Evolutionary conservation across 768 basidiomycete species (phyloP).

Genomic region (Kockovaella imperatae): DNA sequence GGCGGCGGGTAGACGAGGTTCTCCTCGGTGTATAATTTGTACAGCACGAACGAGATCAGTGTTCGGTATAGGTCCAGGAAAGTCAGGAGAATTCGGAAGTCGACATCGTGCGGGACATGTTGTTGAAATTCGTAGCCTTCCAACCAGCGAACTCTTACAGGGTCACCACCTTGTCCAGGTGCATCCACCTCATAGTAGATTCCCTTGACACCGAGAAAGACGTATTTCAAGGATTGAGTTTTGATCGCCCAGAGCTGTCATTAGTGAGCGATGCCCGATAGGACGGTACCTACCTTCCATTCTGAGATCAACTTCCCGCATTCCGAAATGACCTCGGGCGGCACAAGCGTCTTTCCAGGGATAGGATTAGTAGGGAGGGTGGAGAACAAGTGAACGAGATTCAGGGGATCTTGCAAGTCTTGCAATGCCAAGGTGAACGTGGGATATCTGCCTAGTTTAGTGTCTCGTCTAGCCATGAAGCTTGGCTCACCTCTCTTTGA

Average conservation of each 20-base stretch:
- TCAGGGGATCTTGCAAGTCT: slow-evolving; percentile 94
- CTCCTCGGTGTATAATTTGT: slow-evolving; percentile 93
- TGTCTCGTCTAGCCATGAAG: neutral
- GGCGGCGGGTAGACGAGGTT: slow-evolving; percentile 94
- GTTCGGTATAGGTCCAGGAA: slow-evolving; percentile 98
- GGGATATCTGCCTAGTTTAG: slow-evolving; percentile 61
- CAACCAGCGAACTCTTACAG: slow-evolving; percentile 72
- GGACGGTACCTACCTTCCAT: slow-evolving; percentile 52
- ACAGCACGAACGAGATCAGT: slow-evolving; percentile 86
- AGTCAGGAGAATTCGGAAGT: slow-evolving; percentile 94
- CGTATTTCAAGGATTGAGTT: slow-evolving; percentile 70
- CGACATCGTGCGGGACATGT: slow-evolving; percentile 86
- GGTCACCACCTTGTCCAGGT: slow-evolving; percentile 62
- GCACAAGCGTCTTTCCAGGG: slow-evolving; percentile 49
- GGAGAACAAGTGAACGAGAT: slow-evolving; percentile 88
- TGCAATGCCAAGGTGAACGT: slow-evolving; percentile 91
- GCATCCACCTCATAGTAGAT: slow-evolving; percentile 96
- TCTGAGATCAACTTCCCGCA: slow-evolving; percentile 83
- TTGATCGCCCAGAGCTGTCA: slow-evolving; percentile 86
- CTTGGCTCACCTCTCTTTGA: slow-evolving; percentile 80
- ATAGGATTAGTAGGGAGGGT: slow-evolving; percentile 75
- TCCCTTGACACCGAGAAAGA: slow-evolving; percentile 94
- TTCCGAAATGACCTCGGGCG: slow-evolving; percentile 76
- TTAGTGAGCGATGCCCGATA: neutral
- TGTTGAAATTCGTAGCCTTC: slow-evolving; percentile 97